phyloP scores from a whole-genome alignment of 176 grass and related monocot species.

The Leersia perrieri region DNA sequence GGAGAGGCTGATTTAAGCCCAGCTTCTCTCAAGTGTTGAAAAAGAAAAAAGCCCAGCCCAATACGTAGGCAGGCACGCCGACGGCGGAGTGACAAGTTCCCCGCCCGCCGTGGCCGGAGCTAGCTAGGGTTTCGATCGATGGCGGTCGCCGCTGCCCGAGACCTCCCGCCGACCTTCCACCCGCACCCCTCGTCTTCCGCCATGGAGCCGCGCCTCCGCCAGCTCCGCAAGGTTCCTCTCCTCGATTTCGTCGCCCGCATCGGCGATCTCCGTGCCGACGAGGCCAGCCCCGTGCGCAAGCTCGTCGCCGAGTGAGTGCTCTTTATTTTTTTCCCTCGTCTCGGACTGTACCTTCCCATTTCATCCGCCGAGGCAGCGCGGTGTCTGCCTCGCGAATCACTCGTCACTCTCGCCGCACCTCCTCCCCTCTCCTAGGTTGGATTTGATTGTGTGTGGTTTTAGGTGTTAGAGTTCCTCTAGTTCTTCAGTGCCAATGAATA shows the following conservation, averaged over 20 bases:
- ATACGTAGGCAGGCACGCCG: not conserved
- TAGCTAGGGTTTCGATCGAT: constrained; percentile 37
- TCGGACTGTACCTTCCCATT: not conserved
- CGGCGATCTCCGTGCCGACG: constrained; percentile 59
- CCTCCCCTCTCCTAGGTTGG: not conserved
- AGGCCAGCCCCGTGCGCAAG: constrained; percentile 77
- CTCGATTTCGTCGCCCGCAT: constrained; percentile 55
- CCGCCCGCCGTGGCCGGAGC: not conserved
- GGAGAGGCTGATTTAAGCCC: too few species aligned
- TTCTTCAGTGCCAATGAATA: not conserved
- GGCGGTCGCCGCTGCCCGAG: constrained; percentile 18
- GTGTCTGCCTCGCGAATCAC: not conserved
- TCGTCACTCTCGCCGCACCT: not conserved
- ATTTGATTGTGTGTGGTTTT: not conserved
- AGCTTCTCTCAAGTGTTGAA: not conserved
- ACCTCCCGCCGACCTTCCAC: not conserved
- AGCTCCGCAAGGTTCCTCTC: constrained; percentile 52
- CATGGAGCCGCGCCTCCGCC: constrained; percentile 44
- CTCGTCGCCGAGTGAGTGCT: constrained; percentile 59
- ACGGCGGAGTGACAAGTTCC: not conserved
- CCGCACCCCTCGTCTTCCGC: constrained; percentile 1
- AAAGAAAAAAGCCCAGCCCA: not conserved
- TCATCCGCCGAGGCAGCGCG: not conserved
- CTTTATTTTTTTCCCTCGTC: not conserved
- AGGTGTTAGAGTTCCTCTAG: not conserved